phyloP scores from a whole-genome alignment of 257 asterid genomes.

The Fraxinus americana region DNA sequence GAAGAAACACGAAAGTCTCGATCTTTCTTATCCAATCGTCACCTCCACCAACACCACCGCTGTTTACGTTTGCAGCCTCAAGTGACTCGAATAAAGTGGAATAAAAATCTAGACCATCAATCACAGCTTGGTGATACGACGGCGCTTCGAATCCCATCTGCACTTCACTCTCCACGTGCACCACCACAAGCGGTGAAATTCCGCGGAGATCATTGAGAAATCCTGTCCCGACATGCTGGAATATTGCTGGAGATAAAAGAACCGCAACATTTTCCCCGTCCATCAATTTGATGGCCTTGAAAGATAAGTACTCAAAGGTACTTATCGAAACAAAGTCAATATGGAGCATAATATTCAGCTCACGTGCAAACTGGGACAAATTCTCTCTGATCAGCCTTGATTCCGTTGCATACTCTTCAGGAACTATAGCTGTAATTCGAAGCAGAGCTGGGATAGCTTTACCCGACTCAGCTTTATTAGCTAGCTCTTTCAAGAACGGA shows the following conservation, averaged over 20 bases:
- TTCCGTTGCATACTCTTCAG: slow-evolving; percentile 58
- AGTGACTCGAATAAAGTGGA: slow-evolving; percentile 84
- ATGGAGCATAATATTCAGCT: slow-evolving; percentile 61
- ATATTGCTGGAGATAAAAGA: slow-evolving; percentile 62
- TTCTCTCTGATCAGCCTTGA: slow-evolving; percentile 64
- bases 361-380: slow-evolving; percentile 69
- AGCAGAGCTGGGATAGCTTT: slow-evolving; percentile 44
- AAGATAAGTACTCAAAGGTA: slow-evolving; percentile 63
- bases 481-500: slow-evolving; percentile 17
- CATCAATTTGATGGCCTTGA: slow-evolving; percentile 65
- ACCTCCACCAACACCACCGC: slow-evolving; percentile 22
- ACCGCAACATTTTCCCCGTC: slow-evolving; percentile 77
- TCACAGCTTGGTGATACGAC: slow-evolving; percentile 67
- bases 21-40: slow-evolving; percentile 65
- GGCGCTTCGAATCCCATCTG: slow-evolving; percentile 52
- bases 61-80: slow-evolving; percentile 59
- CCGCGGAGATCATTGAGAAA: slow-evolving; percentile 71
- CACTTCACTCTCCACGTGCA: slow-evolving; percentile 81
- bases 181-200: slow-evolving; percentile 76
- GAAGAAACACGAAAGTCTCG: slow-evolving; percentile 74
- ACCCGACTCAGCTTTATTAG: slow-evolving; percentile 54
- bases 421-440: slow-evolving; percentile 72
- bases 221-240: not conserved
- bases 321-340: slow-evolving; percentile 59
- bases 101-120: slow-evolving; percentile 82